These are phyloP conservation scores for Gentiana macrophylla DNA, from an alignment of 257 asterid genomes.

Conservation along the genomic window DNA sequence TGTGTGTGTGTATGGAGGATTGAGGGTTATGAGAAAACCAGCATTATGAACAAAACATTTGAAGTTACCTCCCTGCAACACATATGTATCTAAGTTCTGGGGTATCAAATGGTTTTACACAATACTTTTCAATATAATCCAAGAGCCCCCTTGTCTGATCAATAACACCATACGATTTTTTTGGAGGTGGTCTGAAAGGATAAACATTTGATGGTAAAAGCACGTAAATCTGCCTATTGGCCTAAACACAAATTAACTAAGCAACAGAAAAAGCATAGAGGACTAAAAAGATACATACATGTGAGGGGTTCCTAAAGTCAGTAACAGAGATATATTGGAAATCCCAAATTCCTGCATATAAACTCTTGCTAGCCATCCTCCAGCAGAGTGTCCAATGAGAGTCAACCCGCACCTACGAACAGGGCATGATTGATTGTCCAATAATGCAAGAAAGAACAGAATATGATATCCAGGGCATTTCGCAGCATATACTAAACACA, in stretches of 20 bases:
- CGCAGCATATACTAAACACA: too few species aligned
- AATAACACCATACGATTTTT: slow-evolving; percentile 76
- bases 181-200: slow-evolving; percentile 62
- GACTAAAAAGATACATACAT: slow-evolving; percentile 29
- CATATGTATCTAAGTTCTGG: slow-evolving; percentile 82
- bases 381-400: slow-evolving; percentile 89
- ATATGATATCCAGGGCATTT: too few species aligned
- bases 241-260: too few species aligned
- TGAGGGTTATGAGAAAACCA: too few species aligned
- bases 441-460: too few species aligned
- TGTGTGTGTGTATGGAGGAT: too few species aligned
- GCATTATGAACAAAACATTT: neutral
- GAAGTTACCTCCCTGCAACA: slow-evolving; percentile 77
- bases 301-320: slow-evolving; percentile 95
- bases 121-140: slow-evolving; percentile 67
- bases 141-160: slow-evolving; percentile 96
- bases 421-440: neutral
- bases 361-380: slow-evolving; percentile 96
- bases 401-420: slow-evolving; percentile 59
- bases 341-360: slow-evolving; percentile 70
- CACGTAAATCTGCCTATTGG: neutral
- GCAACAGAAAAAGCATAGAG: neutral
- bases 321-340: slow-evolving; percentile 51
- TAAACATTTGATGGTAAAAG: slow-evolving; percentile 6
- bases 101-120: slow-evolving; percentile 74